A percentile compares a stretch with the other conserved stretches of the same genome.
These are phyloP conservation scores for Wickerhamiella siamensis DNA, from an alignment of 805 yeast genomes.

Conservation along the genomic window DNA sequence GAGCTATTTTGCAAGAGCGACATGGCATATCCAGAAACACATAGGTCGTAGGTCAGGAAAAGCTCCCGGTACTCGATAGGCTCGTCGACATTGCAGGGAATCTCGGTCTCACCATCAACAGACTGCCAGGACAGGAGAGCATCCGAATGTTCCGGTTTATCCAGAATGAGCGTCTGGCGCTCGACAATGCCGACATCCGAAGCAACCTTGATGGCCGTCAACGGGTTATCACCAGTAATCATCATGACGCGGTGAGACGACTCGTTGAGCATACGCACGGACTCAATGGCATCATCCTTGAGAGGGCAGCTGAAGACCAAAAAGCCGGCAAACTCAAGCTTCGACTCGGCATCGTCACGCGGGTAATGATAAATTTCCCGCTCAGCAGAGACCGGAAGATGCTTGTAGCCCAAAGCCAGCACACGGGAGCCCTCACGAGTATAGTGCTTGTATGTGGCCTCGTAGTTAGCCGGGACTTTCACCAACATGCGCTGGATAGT, in stretches of 20 bases:
- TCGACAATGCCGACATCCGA: constrained; percentile 79
- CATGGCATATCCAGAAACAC: constrained; percentile 87
- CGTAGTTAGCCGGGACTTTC: constrained; percentile 64
- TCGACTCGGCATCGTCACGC: constrained; percentile 65
- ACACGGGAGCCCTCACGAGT: constrained; percentile 96
- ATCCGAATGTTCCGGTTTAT: constrained; percentile 54
- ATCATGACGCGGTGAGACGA: constrained; percentile 90
- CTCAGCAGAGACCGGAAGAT: constrained; percentile 36
- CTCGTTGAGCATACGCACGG: constrained; percentile 83
- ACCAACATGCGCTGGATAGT: constrained; percentile 67
- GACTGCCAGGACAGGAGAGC: constrained; percentile 69
- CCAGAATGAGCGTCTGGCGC: constrained; percentile 72
- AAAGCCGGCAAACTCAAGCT: constrained; percentile 74
- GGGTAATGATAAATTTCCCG: constrained; percentile 38
- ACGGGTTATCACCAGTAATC: constrained; percentile 98
- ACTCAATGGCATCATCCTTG: constrained; percentile 82
- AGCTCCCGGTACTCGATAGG: constrained; percentile 40
- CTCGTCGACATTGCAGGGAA: constrained; percentile 50
- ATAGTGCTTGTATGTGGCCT: constrained; percentile 71
- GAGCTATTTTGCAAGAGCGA: constrained; percentile 35
- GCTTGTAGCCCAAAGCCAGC: constrained; percentile 81
- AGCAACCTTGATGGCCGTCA: constrained; percentile 97
- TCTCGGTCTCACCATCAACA: constrained; percentile 57
- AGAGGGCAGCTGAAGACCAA: constrained; percentile 95
- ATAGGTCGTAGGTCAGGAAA: constrained; percentile 62